Percentiles rank a stretch among this genome's conserved stretches.
phyloP scores from a whole-genome alignment of 73 alveolate genomes.

The Vitrella brassicaformis region DNA sequence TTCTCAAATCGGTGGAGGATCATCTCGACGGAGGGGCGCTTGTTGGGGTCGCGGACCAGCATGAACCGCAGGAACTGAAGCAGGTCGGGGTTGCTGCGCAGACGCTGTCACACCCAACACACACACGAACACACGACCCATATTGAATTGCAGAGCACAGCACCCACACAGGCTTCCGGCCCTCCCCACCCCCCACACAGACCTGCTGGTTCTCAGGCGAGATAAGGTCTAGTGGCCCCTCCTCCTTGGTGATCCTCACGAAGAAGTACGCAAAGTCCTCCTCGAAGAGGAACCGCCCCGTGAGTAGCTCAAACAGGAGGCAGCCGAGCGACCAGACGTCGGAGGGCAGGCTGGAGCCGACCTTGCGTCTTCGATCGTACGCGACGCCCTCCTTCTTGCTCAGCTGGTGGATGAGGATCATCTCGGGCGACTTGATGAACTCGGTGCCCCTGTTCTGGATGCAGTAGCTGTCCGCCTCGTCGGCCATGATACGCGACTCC shows the following conservation, averaged over 20 bases:
- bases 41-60: conserved; percentile 23
- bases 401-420: background rate
- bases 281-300: conserved; percentile 82
- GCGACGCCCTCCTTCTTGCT: background rate
- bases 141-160: background rate
- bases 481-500: conserved; percentile 73
- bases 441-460: conserved; percentile 84
- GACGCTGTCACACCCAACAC: conserved; percentile 15
- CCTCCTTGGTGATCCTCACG: conserved; percentile 41
- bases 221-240: background rate
- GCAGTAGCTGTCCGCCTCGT: conserved; percentile 66
- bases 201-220: background rate
- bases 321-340: conserved; percentile 93
- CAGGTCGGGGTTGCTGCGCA: conserved; percentile 8
- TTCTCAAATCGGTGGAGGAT: no score
- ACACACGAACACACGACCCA: background rate
- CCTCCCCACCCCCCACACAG: background rate
- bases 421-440: conserved; percentile 51
- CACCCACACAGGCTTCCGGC: background rate
- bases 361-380: conserved; percentile 68
- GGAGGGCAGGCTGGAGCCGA: conserved; percentile 68
- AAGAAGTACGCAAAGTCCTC: conserved; percentile 44
- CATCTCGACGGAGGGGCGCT: conserved; percentile 24
- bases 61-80: conserved; percentile 19
- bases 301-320: conserved; percentile 74